Conservation (phyloP, 805 yeast species). For the Kregervanrija pseudodelftensis region DNA sequence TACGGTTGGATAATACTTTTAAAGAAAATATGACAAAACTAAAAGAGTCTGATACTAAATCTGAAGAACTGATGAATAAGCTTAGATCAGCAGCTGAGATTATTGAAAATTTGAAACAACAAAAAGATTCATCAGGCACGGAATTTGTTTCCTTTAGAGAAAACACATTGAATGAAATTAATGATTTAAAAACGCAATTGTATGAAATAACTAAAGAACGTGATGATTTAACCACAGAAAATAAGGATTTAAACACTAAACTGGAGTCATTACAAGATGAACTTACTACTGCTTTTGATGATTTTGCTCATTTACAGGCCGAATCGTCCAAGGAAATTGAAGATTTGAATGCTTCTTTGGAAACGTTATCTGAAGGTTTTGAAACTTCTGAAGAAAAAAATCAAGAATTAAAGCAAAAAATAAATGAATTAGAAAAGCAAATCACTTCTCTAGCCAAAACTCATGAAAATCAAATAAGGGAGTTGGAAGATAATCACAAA, state of each 20-base stretch:
- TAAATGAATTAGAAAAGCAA: conserved; percentile 3
- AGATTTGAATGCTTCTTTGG: conserved; percentile 30
- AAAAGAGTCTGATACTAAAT: conserved; percentile 17
- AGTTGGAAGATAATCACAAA: too few species aligned
- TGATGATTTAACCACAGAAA: conserved; percentile 12
- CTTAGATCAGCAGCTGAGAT: conserved; percentile 22
- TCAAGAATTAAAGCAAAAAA: conserved; percentile 4
- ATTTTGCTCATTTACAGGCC: conserved; percentile 14
- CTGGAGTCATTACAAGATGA: conserved; percentile 13
- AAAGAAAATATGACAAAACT: conserved; percentile 20
- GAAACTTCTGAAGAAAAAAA: conserved; percentile 8
- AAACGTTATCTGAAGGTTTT: conserved; percentile 16
- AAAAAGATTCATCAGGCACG: conserved; percentile 13
- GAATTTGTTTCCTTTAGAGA: conserved; percentile 12
- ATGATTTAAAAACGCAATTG: conserved; percentile 10
- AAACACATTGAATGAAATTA: conserved; percentile 1
- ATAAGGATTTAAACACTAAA: conserved; percentile 8
- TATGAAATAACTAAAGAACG: conserved; percentile 13
- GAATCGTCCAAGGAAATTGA: conserved; percentile 16
- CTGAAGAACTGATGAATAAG: conserved; percentile 14
- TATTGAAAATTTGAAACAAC: conserved; percentile 20
- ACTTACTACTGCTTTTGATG: conserved; percentile 16
- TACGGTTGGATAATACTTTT: conserved; percentile 16
- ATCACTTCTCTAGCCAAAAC: conserved; percentile 1
- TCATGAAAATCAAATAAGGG: neutral